Evolutionary conservation across 2,329 filamentous ascomycete species (phyloP).

Genomic region (Penicillium sp.): DNA sequence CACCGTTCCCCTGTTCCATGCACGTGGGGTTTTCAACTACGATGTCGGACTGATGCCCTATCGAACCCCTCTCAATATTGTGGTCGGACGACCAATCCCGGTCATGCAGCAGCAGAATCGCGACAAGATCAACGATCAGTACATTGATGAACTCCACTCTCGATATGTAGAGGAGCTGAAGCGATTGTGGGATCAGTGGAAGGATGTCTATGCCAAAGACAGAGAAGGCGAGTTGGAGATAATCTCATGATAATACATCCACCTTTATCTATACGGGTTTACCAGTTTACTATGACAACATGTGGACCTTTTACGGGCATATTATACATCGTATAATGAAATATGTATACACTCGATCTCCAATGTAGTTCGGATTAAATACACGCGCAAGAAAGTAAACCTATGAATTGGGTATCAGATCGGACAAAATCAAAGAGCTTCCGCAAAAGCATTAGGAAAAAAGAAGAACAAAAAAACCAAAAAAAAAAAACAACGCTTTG

Average conservation of each 20-base stretch:
- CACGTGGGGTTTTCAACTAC: slow-evolving; percentile 92
- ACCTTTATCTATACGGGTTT: background rate
- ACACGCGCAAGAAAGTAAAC: slow-evolving; percentile 14
- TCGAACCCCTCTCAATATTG: slow-evolving; percentile 78
- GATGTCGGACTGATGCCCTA: slow-evolving; percentile 97
- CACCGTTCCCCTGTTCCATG: slow-evolving; percentile 86
- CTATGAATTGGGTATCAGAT: slow-evolving; percentile 27
- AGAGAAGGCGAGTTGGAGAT: slow-evolving; percentile 46
- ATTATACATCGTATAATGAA: slow-evolving; percentile 1
- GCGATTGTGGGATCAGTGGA: slow-evolving; percentile 48
- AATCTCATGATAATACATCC: slow-evolving; percentile 28
- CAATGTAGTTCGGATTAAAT: slow-evolving; percentile 8
- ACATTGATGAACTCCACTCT: slow-evolving; percentile 76
- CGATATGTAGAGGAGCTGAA: slow-evolving; percentile 66
- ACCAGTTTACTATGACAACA: background rate
- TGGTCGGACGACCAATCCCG: slow-evolving; percentile 77
- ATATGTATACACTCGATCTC: background rate
- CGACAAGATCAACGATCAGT: slow-evolving; percentile 65
- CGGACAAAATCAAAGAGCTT: slow-evolving; percentile 15
- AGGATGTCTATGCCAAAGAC: slow-evolving; percentile 46
- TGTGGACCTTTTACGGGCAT: background rate
- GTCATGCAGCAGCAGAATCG: slow-evolving; percentile 58
- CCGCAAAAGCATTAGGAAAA: slow-evolving; percentile 8
- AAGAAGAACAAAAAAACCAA: slow-evolving; percentile 20
- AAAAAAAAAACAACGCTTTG: slow-evolving; percentile 10